Evolutionary conservation across 2,329 filamentous ascomycete genomes (phyloP).

Genomic region (Whalleya microplaca): DNA sequence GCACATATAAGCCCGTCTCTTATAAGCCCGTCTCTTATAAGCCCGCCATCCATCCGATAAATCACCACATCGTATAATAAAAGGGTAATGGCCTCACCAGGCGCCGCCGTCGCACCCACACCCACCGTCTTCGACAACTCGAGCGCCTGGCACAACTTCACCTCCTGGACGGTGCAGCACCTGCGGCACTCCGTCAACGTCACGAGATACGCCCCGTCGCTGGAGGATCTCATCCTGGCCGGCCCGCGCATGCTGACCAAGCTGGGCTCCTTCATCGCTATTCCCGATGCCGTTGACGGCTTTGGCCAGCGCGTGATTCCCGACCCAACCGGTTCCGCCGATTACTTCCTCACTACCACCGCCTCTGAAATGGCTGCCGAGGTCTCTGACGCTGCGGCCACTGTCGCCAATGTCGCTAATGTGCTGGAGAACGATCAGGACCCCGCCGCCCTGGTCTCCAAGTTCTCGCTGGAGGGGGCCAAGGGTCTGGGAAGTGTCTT

Average conservation of each 20-base stretch:
- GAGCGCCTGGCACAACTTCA: conserved; percentile 57
- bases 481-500: conserved; percentile 84
- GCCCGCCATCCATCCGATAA: too few species aligned
- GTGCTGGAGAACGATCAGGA: conserved; percentile 49
- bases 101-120: conserved; percentile 33
- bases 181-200: conserved; percentile 54
- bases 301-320: conserved; percentile 55
- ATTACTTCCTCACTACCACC: conserved; percentile 54
- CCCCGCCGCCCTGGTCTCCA: conserved; percentile 46
- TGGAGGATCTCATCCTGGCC: conserved; percentile 70
- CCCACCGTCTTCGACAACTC: conserved; percentile 44
- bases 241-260: conserved; percentile 72
- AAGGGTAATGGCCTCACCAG: conserved; percentile 37
- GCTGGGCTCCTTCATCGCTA: conserved; percentile 59
- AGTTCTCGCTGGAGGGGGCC: conserved; percentile 60
- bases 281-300: conserved; percentile 63
- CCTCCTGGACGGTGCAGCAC: conserved; percentile 55
- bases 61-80: too few species aligned
- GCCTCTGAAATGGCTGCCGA: conserved; percentile 50
- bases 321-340: conserved; percentile 37
- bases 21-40: too few species aligned
- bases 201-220: conserved; percentile 63
- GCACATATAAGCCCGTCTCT: too few species aligned
- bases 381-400: conserved; percentile 39
- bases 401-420: conserved; percentile 39